Conservation (phyloP, 106 monocot species). For the Dioscorea zingiberensis region DNA sequence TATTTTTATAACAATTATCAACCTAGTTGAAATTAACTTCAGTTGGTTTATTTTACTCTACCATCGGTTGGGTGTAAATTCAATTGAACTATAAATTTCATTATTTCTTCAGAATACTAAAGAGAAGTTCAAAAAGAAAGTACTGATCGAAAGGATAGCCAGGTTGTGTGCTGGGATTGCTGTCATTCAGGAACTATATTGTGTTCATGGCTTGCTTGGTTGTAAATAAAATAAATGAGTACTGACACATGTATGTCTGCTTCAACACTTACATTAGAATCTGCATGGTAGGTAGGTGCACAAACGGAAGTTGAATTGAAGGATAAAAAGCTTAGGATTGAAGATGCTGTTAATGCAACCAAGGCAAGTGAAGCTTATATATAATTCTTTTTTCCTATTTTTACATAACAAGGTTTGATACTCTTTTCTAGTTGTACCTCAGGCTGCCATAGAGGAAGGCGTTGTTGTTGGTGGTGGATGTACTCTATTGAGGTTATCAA, state of each 20-base stretch:
- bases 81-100: neutral
- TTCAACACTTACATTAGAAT: no score
- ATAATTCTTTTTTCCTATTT: constrained; percentile 1
- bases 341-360: constrained; percentile 88
- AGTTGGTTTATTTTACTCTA: no score
- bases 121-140: constrained; percentile 76
- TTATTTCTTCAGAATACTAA: constrained; percentile 33
- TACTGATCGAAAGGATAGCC: constrained; percentile 84
- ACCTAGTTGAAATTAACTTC: no score
- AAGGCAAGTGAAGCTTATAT: constrained; percentile 34
- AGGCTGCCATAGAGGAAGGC: constrained; percentile 98
- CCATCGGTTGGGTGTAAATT: no score
- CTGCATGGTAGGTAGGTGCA: constrained; percentile 68
- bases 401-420: neutral
- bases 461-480: constrained; percentile 97
- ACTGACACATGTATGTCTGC: no score
- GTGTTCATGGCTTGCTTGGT: neutral
- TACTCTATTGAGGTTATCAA: constrained; percentile 64
- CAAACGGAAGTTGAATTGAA: constrained; percentile 78
- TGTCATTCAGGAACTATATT: constrained; percentile 49
- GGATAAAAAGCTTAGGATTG: constrained; percentile 76
- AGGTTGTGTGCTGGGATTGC: constrained; percentile 76
- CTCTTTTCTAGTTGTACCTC: neutral
- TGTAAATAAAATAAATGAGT: no score
- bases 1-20: no score